A percentile compares a stretch with the other conserved stretches of the same genome.
These are phyloP conservation scores for Diplosphaera chodatii DNA, from an alignment of 139 green algal genomes.

Conservation along the genomic window DNA sequence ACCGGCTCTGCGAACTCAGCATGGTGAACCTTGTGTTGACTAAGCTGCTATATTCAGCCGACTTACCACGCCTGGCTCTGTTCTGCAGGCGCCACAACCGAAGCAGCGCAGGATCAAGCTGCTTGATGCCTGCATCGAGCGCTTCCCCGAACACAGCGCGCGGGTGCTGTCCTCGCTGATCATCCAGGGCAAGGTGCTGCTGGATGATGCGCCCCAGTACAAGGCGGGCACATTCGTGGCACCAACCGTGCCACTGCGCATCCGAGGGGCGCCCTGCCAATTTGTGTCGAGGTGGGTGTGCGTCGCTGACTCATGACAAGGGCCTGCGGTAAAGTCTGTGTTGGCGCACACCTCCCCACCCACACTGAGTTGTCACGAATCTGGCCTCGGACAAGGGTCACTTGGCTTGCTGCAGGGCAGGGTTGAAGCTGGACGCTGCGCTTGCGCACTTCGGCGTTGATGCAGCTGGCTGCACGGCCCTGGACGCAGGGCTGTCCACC, in stretches of 20 bases:
- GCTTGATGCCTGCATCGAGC: conserved; percentile 77
- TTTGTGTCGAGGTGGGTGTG: conserved; percentile 79
- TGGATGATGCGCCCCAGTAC: conserved; percentile 53
- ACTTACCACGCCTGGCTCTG: too few relatives aligned
- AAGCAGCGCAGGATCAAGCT: conserved; percentile 20
- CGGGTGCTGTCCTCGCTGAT: conserved; percentile 91
- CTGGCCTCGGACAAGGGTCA: too few relatives aligned
- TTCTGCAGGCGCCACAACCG: not conserved
- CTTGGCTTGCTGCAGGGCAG: conserved; percentile 47
- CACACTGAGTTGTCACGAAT: too few relatives aligned
- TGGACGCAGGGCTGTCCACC: conserved; percentile 93
- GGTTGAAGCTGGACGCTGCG: conserved; percentile 90
- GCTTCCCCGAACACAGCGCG: conserved; percentile 53
- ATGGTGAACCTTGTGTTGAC: too few relatives aligned
- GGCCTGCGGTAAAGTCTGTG: too few relatives aligned
- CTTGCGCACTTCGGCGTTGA: conserved; percentile 78
- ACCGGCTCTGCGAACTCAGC: too few relatives aligned
- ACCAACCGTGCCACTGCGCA: conserved; percentile 36
- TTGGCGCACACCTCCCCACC: too few relatives aligned
- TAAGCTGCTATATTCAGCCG: too few relatives aligned
- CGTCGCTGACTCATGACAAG: too few relatives aligned
- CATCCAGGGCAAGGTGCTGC: conserved; percentile 78
- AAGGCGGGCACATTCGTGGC: conserved; percentile 72
- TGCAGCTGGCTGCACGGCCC: conserved; percentile 48
- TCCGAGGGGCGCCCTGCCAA: conserved; percentile 71